Evolutionary conservation across 768 basidiomycete genomes (phyloP).

Genomic region (Cystofilobasidium macerans): DNA sequence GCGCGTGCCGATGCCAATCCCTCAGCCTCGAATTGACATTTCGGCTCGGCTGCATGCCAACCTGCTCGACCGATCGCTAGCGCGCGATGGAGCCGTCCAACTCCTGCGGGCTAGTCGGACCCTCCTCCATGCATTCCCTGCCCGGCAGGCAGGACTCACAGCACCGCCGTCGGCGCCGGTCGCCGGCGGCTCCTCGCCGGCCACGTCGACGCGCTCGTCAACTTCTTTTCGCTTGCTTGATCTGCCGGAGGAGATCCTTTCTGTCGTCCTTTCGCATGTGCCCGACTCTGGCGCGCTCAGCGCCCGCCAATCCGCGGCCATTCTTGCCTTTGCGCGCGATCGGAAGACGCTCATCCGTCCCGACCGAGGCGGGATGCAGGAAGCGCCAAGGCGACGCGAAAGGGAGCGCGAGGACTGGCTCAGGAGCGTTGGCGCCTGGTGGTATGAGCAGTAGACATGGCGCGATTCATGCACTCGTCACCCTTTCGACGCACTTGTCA

Average conservation of each 20-base stretch:
- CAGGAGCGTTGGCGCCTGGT: constrained; percentile 1
- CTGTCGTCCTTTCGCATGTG: neutral
- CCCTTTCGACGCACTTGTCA: too few species aligned
- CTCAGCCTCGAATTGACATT: neutral
- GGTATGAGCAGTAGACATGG: neutral
- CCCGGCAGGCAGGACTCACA: too few species aligned
- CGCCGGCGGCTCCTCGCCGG: too few species aligned
- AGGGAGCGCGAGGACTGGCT: neutral
- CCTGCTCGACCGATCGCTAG: neutral
- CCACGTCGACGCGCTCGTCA: neutral
- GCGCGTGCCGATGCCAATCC: neutral
- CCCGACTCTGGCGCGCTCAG: constrained; percentile 4
- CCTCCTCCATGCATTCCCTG: neutral
- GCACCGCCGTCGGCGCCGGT: too few species aligned
- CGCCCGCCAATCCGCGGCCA: neutral
- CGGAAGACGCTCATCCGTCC: neutral
- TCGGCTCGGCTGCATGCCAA: constrained; percentile 3
- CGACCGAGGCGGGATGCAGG: constrained; percentile 1
- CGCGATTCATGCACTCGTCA: too few species aligned
- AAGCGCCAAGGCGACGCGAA: neutral
- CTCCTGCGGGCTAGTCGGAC: constrained; percentile 1
- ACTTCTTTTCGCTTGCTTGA: neutral
- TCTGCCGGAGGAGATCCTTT: constrained; percentile 9
- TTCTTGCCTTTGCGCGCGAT: neutral
- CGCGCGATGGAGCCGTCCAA: constrained; percentile 5